Conservation (phyloP, 371 early-diverging fungal genomes). For the Actinomortierella ambigua region DNA sequence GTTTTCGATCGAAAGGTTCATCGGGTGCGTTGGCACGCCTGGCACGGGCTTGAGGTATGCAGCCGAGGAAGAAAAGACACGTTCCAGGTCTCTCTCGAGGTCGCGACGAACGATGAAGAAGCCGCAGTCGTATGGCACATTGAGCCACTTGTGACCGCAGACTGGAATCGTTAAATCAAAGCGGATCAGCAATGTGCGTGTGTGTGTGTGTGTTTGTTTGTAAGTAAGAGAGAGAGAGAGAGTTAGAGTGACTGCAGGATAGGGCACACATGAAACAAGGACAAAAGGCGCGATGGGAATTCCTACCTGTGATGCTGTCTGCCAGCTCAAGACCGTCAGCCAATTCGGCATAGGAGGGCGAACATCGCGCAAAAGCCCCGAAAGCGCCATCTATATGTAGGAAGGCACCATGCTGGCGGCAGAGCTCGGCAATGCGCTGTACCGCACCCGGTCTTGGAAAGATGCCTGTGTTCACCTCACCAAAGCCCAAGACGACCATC, state of each 20-base stretch:
- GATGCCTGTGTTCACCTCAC: slow-evolving; percentile 44
- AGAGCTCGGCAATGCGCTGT: slow-evolving; percentile 25
- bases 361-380: slow-evolving; percentile 41
- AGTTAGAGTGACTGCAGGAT: neutral
- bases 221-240: neutral
- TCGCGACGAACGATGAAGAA: slow-evolving; percentile 42
- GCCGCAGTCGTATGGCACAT: slow-evolving; percentile 58
- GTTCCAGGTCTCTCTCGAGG: slow-evolving; percentile 35
- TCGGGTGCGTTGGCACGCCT: slow-evolving; percentile 27
- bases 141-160: slow-evolving; percentile 55
- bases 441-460: slow-evolving; percentile 22
- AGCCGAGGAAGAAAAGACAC: slow-evolving; percentile 27
- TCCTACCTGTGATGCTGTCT: slow-evolving; percentile 51
- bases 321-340: slow-evolving; percentile 46
- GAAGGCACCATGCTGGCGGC: slow-evolving; percentile 26
- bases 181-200: too few species aligned
- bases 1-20: slow-evolving; percentile 53
- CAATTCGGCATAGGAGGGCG: slow-evolving; percentile 28
- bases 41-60: slow-evolving; percentile 25
- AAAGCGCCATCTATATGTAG: slow-evolving; percentile 48
- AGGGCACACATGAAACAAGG: neutral
- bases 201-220: too few species aligned
- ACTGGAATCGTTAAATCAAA: slow-evolving; percentile 6
- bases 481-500: slow-evolving; percentile 41
- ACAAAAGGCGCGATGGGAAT: too few species aligned